Evolutionary conservation across 257 asterid genomes (phyloP), one percentile per base, ranked within the genome.

Genomic region (Gentiana macrophylla): DNA sequence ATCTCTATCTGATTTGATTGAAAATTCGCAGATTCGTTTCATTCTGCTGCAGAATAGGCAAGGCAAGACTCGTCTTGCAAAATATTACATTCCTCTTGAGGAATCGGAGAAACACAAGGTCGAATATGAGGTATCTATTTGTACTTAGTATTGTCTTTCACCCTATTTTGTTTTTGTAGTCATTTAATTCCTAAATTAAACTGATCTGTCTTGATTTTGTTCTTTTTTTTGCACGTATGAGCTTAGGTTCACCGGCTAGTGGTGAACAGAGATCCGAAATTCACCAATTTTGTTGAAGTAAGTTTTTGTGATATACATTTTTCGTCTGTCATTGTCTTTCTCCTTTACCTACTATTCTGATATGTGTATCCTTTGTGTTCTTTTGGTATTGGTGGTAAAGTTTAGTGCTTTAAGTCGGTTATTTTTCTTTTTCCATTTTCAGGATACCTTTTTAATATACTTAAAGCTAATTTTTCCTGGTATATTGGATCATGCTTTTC

Each of bases 81-180:
- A 92, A 56, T 92, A 88, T 65, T 92, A 92, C 79, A 80, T 92
- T 65, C 97, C 98, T 60, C 95, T 92, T 43, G 97, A 92, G 79
- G 97, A 92, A 79, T 92, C 98, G 52, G 97, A 92, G 93, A 92
- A 92, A 72, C 98, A 92, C 63, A 92, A 83, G 73, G 97, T 92
- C 38, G 97, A 92, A 55, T 85, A 85, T 77, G 97, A 92, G 98
- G 97, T 92, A 84, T 63, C 62, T 2, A 12, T 9, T 32, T 7
- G 35, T 24, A 6, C 34, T 10, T 10, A 43, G 8, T 11, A 38
- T 12, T 4, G 6, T 13, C 35, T 54, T 35, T 1, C 9, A 57
- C 13, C 37, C 32, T n/a, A 6, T 45, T 52, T 56, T 36, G n/a
- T 5, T 44, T 44, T 50, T 34, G 55, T 12, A 6, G 12, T 33